These are phyloP conservation scores for Apiotrichum siamense DNA, from an alignment of 1,284 basidiomycete species.

Conservation along the genomic window DNA sequence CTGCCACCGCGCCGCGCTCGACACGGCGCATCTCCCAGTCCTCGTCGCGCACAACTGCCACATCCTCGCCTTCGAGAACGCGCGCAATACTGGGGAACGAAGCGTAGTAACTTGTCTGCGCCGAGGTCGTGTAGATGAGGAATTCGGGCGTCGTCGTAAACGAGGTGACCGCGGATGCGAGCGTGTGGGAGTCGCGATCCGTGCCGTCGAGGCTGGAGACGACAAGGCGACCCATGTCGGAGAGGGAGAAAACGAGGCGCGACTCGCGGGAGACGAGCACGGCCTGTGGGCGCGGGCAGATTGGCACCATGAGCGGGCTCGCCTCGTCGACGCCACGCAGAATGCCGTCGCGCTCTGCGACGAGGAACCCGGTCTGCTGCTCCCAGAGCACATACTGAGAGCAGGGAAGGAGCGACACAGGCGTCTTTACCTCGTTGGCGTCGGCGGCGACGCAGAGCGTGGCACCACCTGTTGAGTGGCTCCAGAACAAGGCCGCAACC, in stretches of 20 bases:
- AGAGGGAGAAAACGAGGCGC: conserved; percentile 60
- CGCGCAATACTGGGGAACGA: conserved; percentile 51
- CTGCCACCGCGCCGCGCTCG: conserved; percentile 79
- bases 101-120: conserved; percentile 75
- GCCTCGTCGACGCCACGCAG: conserved; percentile 17
- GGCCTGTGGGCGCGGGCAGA: conserved; percentile 28
- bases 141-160: conserved; percentile 74
- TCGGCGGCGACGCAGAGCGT: conserved; percentile 6
- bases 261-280: conserved; percentile 14
- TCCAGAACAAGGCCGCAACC: conserved; percentile 29
- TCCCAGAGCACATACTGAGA: conserved; percentile 31
- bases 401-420: conserved; percentile 3
- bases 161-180: conserved; percentile 66
- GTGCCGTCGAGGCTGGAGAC: conserved; percentile 47
- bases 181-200: conserved; percentile 38
- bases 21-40: conserved; percentile 69
- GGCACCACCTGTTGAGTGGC: conserved; percentile 3
- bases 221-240: conserved; percentile 58
- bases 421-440: conserved; percentile 4
- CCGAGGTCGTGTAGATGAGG: conserved; percentile 76
- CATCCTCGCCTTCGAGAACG: conserved; percentile 29
- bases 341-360: conserved; percentile 23
- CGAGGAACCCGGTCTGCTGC: conserved; percentile 24
- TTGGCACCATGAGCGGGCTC: not conserved
- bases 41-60: conserved; percentile 31